Evolutionary conservation across 805 yeast genomes (phyloP).

Genomic region (Kodamaea nitidulidarum): DNA sequence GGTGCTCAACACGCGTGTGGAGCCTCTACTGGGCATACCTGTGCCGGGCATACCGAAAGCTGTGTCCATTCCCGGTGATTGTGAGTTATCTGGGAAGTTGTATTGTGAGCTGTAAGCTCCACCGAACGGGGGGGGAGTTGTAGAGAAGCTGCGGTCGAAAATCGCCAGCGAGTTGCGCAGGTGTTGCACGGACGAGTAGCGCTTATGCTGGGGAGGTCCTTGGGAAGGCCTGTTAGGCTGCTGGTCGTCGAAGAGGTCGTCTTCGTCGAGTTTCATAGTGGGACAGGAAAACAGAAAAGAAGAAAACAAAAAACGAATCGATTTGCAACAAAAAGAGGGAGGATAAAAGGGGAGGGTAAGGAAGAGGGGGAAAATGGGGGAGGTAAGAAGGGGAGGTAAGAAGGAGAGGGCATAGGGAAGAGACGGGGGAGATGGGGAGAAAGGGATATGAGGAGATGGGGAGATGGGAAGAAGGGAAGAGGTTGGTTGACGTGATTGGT

Average conservation of each 20-base stretch:
- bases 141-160: slow-evolving; percentile 2
- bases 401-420: too few relatives aligned
- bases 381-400: too few relatives aligned
- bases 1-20: too few relatives aligned
- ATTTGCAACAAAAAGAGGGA: too few relatives aligned
- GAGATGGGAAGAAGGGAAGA: too few relatives aligned
- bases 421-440: too few relatives aligned
- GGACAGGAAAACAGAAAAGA: neutral
- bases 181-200: slow-evolving; percentile 10
- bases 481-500: too few relatives aligned
- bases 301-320: neutral
- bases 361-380: too few relatives aligned
- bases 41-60: too few relatives aligned
- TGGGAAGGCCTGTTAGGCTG: neutral
- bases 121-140: slow-evolving; percentile 3
- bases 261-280: slow-evolving; percentile 6
- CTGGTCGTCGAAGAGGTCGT: slow-evolving; percentile 13
- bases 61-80: neutral
- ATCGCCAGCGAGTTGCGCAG: slow-evolving; percentile 6
- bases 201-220: slow-evolving; percentile 5
- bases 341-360: too few relatives aligned
- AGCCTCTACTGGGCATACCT: too few relatives aligned
- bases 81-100: slow-evolving; percentile 1
- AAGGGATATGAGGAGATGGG: too few relatives aligned
- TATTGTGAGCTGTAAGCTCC: neutral